Base-by-base conservation (phyloP, 1,139 yeast genomes). In the Hanseniaspora sp. region DNA sequence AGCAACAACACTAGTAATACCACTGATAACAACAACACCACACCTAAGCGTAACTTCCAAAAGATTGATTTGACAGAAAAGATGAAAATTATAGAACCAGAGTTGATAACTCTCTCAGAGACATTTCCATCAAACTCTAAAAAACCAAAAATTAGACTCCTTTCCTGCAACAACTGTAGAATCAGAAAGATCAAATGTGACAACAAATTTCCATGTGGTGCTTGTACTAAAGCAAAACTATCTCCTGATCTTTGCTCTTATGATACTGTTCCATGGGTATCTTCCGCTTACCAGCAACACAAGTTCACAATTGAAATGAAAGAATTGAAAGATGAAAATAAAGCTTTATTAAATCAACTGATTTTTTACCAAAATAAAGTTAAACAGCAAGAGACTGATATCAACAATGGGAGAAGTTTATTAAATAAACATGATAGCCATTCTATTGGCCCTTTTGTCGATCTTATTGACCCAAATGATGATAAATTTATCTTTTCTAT, bases 131-230 rank as follows among this genome's bases (percentile, higher is more conserved):
- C 29, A 8, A 30, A 28, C n/a, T 7, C 35, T 9, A 44, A 44
- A 33, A 44, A 44, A 7, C n/a, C 28, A 31, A 44, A 15, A 12
- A 17, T 18, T 11, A 46, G 48, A 46, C 17, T 34, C 7, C 15
- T 70, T 7, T 67, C 73, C 7, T 72, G 75, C 57, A 66, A 69
- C 29, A 69, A 71, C 37, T 72, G 76, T 54, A 64, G 74, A 44
- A 64, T 74, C 49, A 62, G 75, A 46, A 72, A 72, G 59, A 72
- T 71, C 46, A 77, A 76, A 59, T 77, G 81, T 61, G 80, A 76
- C 61, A 79, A 76, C 58, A 63, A 69, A 0, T 75, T 73, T 58
- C 81, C 81, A 0, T 77, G 81, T 61, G 64, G 65, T 39, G 75
- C 75, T 60, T 77, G 81, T 59, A 41, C 64, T 7, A 70, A 67